Evolutionary conservation across 169 alveolate species (phyloP).

Genomic region (Amoebophrya sp.): DNA sequence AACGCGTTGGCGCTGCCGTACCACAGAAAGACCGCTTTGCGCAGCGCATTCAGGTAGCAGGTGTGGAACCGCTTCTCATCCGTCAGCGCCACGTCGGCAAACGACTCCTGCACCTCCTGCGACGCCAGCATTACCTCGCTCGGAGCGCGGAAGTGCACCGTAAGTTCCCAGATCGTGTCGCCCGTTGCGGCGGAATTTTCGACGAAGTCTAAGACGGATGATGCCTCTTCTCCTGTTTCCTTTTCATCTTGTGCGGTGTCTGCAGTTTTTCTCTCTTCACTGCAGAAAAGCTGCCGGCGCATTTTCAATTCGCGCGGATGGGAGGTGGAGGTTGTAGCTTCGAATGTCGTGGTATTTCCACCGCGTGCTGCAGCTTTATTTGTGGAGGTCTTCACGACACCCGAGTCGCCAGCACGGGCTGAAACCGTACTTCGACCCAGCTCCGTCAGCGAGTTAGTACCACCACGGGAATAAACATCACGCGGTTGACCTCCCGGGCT

Average conservation of each 20-base stretch:
- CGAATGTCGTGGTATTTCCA: neutral
- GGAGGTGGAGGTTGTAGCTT: neutral
- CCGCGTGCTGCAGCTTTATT: too few relatives aligned
- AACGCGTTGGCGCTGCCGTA: neutral
- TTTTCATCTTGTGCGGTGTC: too few relatives aligned
- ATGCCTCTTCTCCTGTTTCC: too few relatives aligned
- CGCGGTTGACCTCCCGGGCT: neutral
- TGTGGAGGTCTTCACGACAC: too few relatives aligned
- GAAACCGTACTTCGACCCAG: too few relatives aligned
- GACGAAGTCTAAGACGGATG: neutral
- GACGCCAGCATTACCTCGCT: neutral
- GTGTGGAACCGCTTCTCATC: neutral
- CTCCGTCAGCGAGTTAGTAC: too few relatives aligned
- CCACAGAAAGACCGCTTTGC: neutral
- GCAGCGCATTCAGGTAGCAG: neutral
- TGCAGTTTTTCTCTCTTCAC: too few relatives aligned
- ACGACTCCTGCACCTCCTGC: neutral
- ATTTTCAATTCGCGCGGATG: neutral
- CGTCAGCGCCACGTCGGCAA: neutral
- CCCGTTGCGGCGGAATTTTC: neutral
- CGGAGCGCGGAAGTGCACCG: neutral
- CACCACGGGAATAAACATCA: too few relatives aligned
- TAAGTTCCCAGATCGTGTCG: neutral
- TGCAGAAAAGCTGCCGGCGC: neutral
- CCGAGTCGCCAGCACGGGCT: too few relatives aligned